Evolutionary conservation across 495 filamentous ascomycete species (phyloP).

Genomic region (Annulohypoxylon maeteangense): DNA sequence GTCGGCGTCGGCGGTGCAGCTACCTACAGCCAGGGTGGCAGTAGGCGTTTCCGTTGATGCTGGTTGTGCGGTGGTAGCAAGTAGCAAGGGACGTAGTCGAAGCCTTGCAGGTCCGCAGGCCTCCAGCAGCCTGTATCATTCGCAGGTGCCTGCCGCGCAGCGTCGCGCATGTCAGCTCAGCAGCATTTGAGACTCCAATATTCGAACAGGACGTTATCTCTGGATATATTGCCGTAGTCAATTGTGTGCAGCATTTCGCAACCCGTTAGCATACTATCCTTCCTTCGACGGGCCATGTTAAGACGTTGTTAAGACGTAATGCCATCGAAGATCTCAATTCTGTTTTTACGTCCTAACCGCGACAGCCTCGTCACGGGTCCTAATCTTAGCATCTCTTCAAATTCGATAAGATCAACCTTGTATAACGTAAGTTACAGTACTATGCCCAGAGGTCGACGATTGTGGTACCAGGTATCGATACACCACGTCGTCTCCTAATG

Average conservation of each 20-base stretch:
- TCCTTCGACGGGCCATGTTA: not conserved
- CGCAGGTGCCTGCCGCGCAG: constrained; percentile 21
- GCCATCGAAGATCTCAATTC: constrained; percentile 18
- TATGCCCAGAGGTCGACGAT: constrained; percentile 3
- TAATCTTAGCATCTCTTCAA: constrained; percentile 7
- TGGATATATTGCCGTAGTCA: constrained; percentile 9
- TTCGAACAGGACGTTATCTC: constrained; percentile 16
- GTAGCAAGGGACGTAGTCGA: constrained; percentile 22
- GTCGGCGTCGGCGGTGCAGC: constrained; percentile 20
- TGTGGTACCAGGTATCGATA: constrained; percentile 20
- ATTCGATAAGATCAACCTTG: constrained; percentile 26
- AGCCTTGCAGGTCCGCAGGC: constrained; percentile 38
- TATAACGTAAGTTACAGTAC: not conserved
- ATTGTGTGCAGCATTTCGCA: not conserved
- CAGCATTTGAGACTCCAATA: constrained; percentile 20
- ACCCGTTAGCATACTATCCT: not conserved
- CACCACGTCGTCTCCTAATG: constrained; percentile 11
- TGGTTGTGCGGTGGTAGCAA: constrained; percentile 9
- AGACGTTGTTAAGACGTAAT: too few species aligned
- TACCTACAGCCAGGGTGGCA: constrained; percentile 30
- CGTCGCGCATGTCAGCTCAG: constrained; percentile 16
- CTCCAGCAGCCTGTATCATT: constrained; percentile 34
- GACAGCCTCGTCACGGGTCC: constrained; percentile 25
- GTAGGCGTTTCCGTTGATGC: constrained; percentile 14
- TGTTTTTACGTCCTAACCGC: constrained; percentile 18